A percentile compares a stretch with the other conserved stretches of the same genome.
Evolutionary conservation across 805 yeast genomes (phyloP).

Genomic region (Metschnikowia picachoensis): DNA sequence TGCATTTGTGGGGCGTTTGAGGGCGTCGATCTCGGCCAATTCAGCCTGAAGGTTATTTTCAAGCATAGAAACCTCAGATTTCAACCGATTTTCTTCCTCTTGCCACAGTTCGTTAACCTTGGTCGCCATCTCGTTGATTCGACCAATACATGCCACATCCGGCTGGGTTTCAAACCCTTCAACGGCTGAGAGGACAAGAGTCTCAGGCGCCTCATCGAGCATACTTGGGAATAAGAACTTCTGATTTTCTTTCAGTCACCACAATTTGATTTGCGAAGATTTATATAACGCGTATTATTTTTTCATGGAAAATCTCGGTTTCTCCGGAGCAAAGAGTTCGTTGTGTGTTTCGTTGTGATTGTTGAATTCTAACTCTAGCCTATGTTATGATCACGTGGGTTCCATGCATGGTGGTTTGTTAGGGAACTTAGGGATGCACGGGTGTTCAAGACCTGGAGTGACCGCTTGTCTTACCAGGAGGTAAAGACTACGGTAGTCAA

Average conservation of each 20-base stretch:
- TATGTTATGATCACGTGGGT: no score
- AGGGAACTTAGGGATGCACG: no score
- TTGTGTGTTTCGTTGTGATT: neutral
- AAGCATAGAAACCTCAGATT: slow-evolving; percentile 11
- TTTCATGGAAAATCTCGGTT: no score
- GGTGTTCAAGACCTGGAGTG: no score
- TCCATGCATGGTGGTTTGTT: no score
- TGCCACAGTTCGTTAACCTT: slow-evolving; percentile 27
- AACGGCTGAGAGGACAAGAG: slow-evolving; percentile 38
- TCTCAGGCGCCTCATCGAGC: slow-evolving; percentile 33
- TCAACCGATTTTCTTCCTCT: slow-evolving; percentile 19
- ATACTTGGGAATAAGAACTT: slow-evolving; percentile 9
- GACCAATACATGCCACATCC: slow-evolving; percentile 44
- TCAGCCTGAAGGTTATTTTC: slow-evolving; percentile 15
- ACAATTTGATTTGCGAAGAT: no score
- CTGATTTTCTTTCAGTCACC: neutral
- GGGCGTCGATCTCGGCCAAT: slow-evolving; percentile 18
- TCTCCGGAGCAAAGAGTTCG: neutral
- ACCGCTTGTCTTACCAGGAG: no score
- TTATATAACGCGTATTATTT: no score
- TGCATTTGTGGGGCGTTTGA: slow-evolving; percentile 22
- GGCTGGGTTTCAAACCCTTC: slow-evolving; percentile 51
- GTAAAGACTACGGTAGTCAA: no score
- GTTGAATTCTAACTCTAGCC: no score
- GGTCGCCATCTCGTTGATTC: slow-evolving; percentile 38